phyloP scores from a whole-genome alignment of 805 yeast genomes.

The Wickerhamiella nectarea region DNA sequence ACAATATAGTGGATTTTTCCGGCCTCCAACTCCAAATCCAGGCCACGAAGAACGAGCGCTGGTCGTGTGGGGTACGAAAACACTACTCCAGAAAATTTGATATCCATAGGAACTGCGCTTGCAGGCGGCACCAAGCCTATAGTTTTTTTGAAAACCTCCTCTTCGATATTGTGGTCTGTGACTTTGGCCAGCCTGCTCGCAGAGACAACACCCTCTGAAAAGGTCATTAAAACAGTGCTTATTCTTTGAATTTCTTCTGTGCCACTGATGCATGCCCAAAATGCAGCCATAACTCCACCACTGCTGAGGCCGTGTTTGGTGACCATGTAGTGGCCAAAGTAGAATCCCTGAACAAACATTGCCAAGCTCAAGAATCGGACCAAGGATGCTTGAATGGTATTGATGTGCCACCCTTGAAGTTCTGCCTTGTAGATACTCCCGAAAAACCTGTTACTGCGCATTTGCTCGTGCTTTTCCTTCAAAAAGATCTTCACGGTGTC shows the following conservation, averaged over 20 bases:
- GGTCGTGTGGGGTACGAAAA: constrained; percentile 54
- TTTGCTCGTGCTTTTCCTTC: constrained; percentile 40
- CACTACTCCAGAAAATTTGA: constrained; percentile 15
- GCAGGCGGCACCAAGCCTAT: constrained; percentile 18
- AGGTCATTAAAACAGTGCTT: constrained; percentile 41
- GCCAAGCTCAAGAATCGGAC: constrained; percentile 45
- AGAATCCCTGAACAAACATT: constrained; percentile 84
- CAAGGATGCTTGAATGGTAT: constrained; percentile 43
- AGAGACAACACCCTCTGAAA: constrained; percentile 67
- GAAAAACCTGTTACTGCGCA: constrained; percentile 29
- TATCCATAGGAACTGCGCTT: constrained; percentile 10
- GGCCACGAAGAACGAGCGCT: constrained; percentile 34
- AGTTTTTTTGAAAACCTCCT: constrained; percentile 9
- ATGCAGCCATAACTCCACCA: constrained; percentile 65
- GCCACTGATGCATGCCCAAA: constrained; percentile 65
- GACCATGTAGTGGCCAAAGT: constrained; percentile 73
- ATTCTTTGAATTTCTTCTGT: constrained; percentile 46
- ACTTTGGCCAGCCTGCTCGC: constrained; percentile 36
- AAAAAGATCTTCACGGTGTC: constrained; percentile 47
- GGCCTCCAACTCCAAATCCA: constrained; percentile 35
- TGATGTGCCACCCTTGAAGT: constrained; percentile 31
- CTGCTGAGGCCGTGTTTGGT: constrained; percentile 35
- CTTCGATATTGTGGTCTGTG: constrained; percentile 20
- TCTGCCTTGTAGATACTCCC: constrained; percentile 30
- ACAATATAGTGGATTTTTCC: constrained; percentile 47